phyloP scores from a whole-genome alignment of 176 grass and related monocot genomes.

The Alopecurus myosuroides region DNA sequence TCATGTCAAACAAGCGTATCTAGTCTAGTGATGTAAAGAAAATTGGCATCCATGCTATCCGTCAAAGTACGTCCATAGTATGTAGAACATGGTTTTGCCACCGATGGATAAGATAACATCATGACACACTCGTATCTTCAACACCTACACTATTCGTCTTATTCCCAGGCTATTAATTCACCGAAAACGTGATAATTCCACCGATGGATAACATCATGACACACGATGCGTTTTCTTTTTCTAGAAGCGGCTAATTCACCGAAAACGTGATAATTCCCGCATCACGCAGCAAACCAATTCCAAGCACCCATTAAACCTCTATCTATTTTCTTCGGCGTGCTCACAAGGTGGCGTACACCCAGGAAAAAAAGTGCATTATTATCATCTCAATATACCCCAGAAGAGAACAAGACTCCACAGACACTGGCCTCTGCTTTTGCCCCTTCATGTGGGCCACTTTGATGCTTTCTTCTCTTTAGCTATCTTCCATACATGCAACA shows the following conservation, averaged over 20 bases:
- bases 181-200: too few species aligned
- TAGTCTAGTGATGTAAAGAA: too few species aligned
- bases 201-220: too few species aligned
- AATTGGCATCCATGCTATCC: not conserved
- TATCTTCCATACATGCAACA: constrained; percentile 21
- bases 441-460: constrained; percentile 1
- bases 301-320: not conserved
- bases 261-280: constrained; percentile 15
- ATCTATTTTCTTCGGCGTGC: not conserved
- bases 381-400: not conserved
- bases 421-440: constrained; percentile 33
- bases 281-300: not conserved
- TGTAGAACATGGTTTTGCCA: constrained; percentile 34
- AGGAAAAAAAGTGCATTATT: not conserved
- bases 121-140: not conserved
- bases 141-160: not conserved
- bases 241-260: not conserved
- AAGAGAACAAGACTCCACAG: not conserved
- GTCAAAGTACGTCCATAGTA: too few species aligned
- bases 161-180: not conserved
- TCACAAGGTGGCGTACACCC: not conserved
- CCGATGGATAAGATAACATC: not conserved
- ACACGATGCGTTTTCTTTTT: not conserved
- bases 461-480: constrained; percentile 30
- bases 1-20: not conserved